Evolutionary conservation across 75 land plant species (phyloP).

Genomic region (Selaginella tamariscina): DNA sequence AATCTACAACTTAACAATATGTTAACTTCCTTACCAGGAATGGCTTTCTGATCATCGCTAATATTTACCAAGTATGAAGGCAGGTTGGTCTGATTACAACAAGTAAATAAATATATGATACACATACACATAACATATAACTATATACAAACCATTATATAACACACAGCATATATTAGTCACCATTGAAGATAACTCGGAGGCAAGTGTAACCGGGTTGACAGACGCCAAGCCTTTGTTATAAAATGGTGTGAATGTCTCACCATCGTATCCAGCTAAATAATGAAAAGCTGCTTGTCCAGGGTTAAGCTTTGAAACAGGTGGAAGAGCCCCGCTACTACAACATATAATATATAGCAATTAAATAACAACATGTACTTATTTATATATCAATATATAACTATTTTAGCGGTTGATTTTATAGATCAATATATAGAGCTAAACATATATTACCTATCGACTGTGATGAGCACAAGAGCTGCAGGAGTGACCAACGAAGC

Average conservation of each 20-base stretch:
- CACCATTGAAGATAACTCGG: constrained; percentile 37
- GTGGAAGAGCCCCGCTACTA: constrained; percentile 54
- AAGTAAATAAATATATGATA: background rate
- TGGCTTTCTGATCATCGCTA: constrained; percentile 24
- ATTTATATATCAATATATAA: too few species aligned
- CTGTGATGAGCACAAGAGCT: constrained; percentile 34
- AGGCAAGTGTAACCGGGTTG: constrained; percentile 48
- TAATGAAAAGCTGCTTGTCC: constrained; percentile 63
- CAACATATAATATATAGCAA: constrained; percentile 8
- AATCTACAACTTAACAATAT: background rate
- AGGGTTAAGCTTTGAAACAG: constrained; percentile 43
- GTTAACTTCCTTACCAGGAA: constrained; percentile 18
- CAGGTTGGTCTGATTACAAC: constrained; percentile 28
- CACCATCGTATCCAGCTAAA: constrained; percentile 58
- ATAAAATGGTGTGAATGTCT: constrained; percentile 46
- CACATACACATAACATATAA: background rate
- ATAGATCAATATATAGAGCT: too few species aligned
- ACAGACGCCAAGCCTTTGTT: constrained; percentile 36
- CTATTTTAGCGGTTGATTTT: too few species aligned
- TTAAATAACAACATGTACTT: too few species aligned
- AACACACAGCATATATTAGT: background rate
- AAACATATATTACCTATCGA: constrained; percentile 37
- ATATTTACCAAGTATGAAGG: constrained; percentile 43
- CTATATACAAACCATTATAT: background rate
- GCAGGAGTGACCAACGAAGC: constrained; percentile 30